phyloP scores from a whole-genome alignment of 2,329 filamentous ascomycete species.

The Metarhizium anisopliae region DNA sequence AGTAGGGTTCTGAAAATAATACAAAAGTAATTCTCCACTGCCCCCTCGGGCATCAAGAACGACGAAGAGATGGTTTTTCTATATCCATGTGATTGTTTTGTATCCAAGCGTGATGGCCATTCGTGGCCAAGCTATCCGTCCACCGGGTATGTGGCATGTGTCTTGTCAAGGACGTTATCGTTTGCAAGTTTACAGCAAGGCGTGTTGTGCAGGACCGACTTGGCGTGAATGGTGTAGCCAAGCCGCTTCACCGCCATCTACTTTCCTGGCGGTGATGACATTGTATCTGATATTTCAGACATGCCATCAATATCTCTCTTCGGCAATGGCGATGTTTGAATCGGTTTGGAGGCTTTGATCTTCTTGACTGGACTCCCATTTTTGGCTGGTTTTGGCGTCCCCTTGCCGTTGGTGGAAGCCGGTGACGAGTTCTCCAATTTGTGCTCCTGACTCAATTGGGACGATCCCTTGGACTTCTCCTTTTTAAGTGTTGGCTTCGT shows the following conservation, averaged over 20 bases:
- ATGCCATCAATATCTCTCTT: slow-evolving; percentile 41
- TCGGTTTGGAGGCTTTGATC: slow-evolving; percentile 36
- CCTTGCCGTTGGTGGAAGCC: slow-evolving; percentile 9
- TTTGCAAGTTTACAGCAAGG: neutral
- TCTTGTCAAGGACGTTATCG: neutral
- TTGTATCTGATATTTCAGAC: slow-evolving; percentile 47
- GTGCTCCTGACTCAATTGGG: slow-evolving; percentile 41
- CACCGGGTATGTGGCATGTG: neutral
- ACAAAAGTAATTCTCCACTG: slow-evolving; percentile 6
- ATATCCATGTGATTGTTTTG: slow-evolving; percentile 3
- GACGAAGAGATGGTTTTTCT: neutral
- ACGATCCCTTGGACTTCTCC: slow-evolving; percentile 44
- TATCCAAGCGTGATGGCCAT: slow-evolving; percentile 4
- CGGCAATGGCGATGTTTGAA: slow-evolving; percentile 37
- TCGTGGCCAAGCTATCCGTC: neutral
- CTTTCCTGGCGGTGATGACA: slow-evolving; percentile 41
- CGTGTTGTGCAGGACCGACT: neutral
- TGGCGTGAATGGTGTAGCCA: neutral
- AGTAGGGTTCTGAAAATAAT: slow-evolving; percentile 8
- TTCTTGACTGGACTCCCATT: slow-evolving; percentile 32
- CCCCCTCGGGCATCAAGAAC: neutral
- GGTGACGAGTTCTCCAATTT: slow-evolving; percentile 22
- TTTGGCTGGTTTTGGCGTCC: slow-evolving; percentile 26
- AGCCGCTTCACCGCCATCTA: neutral
- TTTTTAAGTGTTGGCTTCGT: slow-evolving; percentile 42